Base-by-base conservation (phyloP, 2,329 filamentous ascomycete genomes). In the Epichloe brachyelytri region DNA sequence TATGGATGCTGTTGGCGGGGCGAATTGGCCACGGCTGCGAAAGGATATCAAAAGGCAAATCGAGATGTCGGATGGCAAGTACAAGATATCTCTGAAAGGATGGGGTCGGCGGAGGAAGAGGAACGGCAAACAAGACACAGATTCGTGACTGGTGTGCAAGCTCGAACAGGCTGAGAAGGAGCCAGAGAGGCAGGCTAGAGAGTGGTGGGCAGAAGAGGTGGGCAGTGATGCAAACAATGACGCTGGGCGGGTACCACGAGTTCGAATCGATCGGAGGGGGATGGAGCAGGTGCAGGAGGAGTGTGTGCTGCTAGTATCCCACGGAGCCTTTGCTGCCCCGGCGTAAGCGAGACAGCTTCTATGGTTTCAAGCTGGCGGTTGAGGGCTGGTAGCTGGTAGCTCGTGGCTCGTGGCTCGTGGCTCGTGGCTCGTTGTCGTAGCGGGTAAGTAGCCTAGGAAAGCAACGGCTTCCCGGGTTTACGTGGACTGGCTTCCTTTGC, bases 221-320 rank as follows among this genome's bases (percentile, higher is more conserved):
- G 46, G 51, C 48, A 48, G 48, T 50, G 51, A 48, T 51, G 40
- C 40, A 51, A 43, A 45, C 48, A 53, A 53, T 48, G 45, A 51
- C 48, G 51, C 43, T 41, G 44, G 22, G 49, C 20, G 17, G 48
- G 34, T 46, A 51, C 46, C 37, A 30, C 47, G 50, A 45, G 43
- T 39, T 38, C 22, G 48, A 50, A 39, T 50, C 41, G 43, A 45
- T 43, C 30, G 41, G 46, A 45, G 22, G 38, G 38, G 33, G 12
- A 41, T 19, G 43, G 38, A 22, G 22, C 39, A 20, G 39, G 19
- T 4, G 20, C 39, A 41, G 19, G 14, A 30, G 22, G 19, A 40
- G 34, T 22, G 34, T n/a, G 46, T 40, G 46, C 15, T 38, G 41
- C 20, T 46, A 46, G 20, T 46, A 34, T 36, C 3, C 30, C 10